Evolutionary conservation across 1,139 yeast genomes (phyloP).

Genomic region (Suhomyces maxii): DNA sequence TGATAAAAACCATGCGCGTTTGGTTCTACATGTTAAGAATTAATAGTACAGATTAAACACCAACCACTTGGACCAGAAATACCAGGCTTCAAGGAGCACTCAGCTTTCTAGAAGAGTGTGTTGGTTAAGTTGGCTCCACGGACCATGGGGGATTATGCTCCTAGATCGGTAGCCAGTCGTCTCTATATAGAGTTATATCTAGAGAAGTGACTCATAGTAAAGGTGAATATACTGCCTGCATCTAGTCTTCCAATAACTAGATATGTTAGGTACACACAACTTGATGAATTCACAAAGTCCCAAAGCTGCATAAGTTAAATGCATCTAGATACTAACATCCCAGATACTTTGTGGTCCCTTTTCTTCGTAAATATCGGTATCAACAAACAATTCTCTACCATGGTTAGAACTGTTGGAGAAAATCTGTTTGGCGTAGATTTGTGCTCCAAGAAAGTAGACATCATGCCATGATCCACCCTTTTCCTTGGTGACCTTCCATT

Average conservation of each 20-base stretch:
- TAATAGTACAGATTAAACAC: not conserved
- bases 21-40: not conserved
- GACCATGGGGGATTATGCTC: too few species aligned
- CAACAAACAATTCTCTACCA: constrained; percentile 66
- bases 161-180: too few species aligned
- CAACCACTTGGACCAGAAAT: too few species aligned
- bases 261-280: too few species aligned
- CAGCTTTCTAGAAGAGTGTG: too few species aligned
- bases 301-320: not conserved
- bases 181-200: too few species aligned
- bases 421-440: constrained; percentile 82
- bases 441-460: constrained; percentile 78
- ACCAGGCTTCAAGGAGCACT: too few species aligned
- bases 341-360: constrained; percentile 73
- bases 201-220: too few species aligned
- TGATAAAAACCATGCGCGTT: constrained; percentile 1
- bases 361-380: constrained; percentile 72
- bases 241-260: too few species aligned
- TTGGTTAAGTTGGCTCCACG: too few species aligned
- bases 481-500: constrained; percentile 77
- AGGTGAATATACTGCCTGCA: too few species aligned
- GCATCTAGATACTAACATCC: constrained; percentile 39
- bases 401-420: constrained; percentile 62
- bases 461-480: constrained; percentile 69
- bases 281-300: too few species aligned